Evolutionary conservation across 2,329 filamentous ascomycete genomes (phyloP), one percentile per base, ranked within the genome.

Genomic region (Trichophyton schoenleinii): DNA sequence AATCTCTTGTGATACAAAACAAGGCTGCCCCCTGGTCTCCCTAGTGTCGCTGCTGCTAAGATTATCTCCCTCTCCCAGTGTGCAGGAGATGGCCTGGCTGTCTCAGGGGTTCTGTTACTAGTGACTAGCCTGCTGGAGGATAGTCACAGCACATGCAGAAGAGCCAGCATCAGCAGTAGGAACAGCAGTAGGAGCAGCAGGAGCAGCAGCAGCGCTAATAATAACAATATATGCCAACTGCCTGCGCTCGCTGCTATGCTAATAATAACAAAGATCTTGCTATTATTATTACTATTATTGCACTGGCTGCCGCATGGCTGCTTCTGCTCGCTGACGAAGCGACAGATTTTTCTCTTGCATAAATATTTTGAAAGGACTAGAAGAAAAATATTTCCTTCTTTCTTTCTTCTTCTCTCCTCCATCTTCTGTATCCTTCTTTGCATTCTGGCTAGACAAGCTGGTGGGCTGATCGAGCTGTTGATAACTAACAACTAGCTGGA

Each of bases 321-420:
- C 41, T 44, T 44, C 41, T 44, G 22, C 44, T 55, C 28, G 52
- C 52, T 55, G 52, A 55, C 52, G 52, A 25, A 55, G 52, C 52
- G 52, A 38, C 52, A 55, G 28, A 3, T 36, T 55, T 38, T 55
- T 3, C 13, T 5, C n/a, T 25, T 31, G 22, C 28, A 55, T 13
- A 55, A 44, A 44, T n/a, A 44, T 44, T 22, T 34, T 13, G 11
- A 13, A 13, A 13, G 13, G 34, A 38, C 34, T 11, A 38, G 34
- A 38, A 38, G 34, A 38, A 38, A 38, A 38, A 38, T 3, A 13
- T 13, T 38, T 38, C 34, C 11, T 55, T 55, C 52, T 36, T 15
- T 20, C 18, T 28, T 36, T 18, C n/a, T 55, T 11, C n/a, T 36
- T 20, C 28, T 28, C 15, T 36, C 15, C 28, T 34, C n/a, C 18